Conservation (phyloP, 768 basidiomycete genomes). For the Lentinula edodes region DNA sequence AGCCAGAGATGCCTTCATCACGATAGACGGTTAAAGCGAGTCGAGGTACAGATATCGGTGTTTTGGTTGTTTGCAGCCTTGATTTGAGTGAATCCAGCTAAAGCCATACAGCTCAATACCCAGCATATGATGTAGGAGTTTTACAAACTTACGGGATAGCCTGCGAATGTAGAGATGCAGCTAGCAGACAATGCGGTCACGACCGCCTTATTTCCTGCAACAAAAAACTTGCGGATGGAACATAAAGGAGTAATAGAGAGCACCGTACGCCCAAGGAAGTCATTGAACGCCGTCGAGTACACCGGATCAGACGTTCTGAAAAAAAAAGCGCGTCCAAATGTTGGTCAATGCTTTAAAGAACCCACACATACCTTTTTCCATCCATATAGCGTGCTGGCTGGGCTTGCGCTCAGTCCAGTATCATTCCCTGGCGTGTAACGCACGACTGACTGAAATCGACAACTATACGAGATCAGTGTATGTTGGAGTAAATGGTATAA, state of each 20-base stretch:
- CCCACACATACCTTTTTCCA: slow-evolving; percentile 53
- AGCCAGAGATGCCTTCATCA: slow-evolving; percentile 85
- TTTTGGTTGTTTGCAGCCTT: slow-evolving; percentile 80
- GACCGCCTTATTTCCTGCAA: slow-evolving; percentile 75
- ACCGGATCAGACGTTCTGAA: slow-evolving; percentile 53
- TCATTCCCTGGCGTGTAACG: slow-evolving; percentile 59
- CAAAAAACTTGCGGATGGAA: slow-evolving; percentile 11
- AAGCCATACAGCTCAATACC: background rate
- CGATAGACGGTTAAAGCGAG: slow-evolving; percentile 70
- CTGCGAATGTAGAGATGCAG: slow-evolving; percentile 87
- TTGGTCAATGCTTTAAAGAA: background rate
- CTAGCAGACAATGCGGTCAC: slow-evolving; percentile 89
- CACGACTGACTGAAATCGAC: slow-evolving; percentile 9
- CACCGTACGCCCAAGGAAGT: slow-evolving; percentile 59
- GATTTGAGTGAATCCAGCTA: slow-evolving; percentile 95
- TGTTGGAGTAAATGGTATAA: slow-evolving; percentile 9
- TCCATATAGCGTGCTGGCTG: slow-evolving; percentile 69
- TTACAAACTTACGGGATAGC: slow-evolving; percentile 61
- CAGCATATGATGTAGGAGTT: background rate
- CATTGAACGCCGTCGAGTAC: slow-evolving; percentile 56
- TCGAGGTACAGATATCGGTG: slow-evolving; percentile 64
- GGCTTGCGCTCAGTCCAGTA: slow-evolving; percentile 67
- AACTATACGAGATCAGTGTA: background rate
- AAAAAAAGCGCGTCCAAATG: slow-evolving; percentile 17
- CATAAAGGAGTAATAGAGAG: background rate